phyloP scores from a whole-genome alignment of 805 yeast species.

The Lipomyces orientalis region DNA sequence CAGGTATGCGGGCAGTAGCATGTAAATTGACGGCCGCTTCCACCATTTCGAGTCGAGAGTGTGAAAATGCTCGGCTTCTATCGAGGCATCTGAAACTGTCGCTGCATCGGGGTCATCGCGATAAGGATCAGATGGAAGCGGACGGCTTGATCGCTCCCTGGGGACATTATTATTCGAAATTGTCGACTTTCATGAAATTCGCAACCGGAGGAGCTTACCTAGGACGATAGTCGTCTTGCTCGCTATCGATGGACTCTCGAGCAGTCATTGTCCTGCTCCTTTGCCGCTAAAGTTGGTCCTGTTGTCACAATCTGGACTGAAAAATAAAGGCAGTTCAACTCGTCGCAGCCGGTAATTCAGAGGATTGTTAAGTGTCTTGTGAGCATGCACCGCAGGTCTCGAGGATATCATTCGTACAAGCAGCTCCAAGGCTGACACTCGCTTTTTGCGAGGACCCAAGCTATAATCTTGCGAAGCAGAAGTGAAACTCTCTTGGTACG shows the following conservation, averaged over 20 bases:
- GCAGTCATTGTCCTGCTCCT: neutral
- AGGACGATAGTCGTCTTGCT: neutral
- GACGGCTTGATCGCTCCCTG: neutral
- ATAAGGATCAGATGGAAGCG: neutral
- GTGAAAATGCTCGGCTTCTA: neutral
- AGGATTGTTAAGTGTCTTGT: neutral
- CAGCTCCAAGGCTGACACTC: neutral
- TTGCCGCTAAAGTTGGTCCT: neutral
- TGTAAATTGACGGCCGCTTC: conserved; percentile 1
- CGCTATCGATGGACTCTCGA: neutral
- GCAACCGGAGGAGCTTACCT: neutral
- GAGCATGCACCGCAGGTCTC: neutral
- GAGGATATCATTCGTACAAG: neutral
- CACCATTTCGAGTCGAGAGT: neutral
- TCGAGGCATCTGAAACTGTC: neutral
- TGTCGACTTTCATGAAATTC: neutral
- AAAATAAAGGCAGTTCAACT: neutral
- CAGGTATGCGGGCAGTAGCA: neutral
- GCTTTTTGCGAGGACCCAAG: neutral
- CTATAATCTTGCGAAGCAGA: no score
- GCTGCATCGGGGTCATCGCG: neutral
- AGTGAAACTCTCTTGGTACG: no score
- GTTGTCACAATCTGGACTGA: neutral
- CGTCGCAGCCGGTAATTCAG: neutral
- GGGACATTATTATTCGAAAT: neutral